phyloP scores from a whole-genome alignment of 2,329 filamentous ascomycete genomes.

The Neofusicoccum laricinum region DNA sequence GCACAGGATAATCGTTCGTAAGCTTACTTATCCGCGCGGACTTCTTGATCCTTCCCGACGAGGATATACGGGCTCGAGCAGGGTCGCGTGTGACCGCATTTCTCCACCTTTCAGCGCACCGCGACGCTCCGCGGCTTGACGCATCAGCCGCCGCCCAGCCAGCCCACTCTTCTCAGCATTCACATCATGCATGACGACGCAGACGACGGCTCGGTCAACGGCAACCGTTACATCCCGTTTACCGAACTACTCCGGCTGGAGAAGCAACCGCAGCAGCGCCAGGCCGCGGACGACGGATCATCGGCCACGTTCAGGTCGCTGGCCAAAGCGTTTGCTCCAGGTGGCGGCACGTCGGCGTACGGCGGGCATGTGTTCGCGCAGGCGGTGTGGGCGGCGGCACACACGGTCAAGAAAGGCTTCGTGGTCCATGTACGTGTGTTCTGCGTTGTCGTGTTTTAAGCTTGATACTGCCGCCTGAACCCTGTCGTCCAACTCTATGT shows the following conservation, averaged over 20 bases:
- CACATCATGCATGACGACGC: conserved; percentile 2
- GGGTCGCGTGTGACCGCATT: conserved; percentile 1
- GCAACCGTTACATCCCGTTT: conserved; percentile 31
- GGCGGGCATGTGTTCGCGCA: conserved; percentile 59
- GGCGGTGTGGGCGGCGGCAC: conserved; percentile 54
- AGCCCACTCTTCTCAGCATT: conserved; percentile 4
- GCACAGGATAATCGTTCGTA: neutral
- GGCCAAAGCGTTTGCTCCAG: conserved; percentile 43
- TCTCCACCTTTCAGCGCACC: neutral
- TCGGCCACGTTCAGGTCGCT: conserved; percentile 36
- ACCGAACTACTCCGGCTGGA: conserved; percentile 41
- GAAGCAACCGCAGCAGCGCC: conserved; percentile 31
- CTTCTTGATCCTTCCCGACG: neutral
- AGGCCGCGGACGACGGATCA: neutral
- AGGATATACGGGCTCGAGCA: neutral
- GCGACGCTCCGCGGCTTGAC: neutral
- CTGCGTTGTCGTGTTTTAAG: neutral
- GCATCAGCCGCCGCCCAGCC: neutral
- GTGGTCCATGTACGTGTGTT: conserved; percentile 48
- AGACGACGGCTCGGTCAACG: conserved; percentile 2
- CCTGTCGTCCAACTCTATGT: neutral
- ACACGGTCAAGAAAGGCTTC: conserved; percentile 51
- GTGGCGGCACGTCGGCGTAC: conserved; percentile 44
- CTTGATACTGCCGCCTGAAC: neutral
- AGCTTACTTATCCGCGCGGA: conserved; percentile 4